Evolutionary conservation across 176 grass and related monocot species (phyloP), one percentile per base, ranked within the genome.

Genomic region (Zoysia pacifica): DNA sequence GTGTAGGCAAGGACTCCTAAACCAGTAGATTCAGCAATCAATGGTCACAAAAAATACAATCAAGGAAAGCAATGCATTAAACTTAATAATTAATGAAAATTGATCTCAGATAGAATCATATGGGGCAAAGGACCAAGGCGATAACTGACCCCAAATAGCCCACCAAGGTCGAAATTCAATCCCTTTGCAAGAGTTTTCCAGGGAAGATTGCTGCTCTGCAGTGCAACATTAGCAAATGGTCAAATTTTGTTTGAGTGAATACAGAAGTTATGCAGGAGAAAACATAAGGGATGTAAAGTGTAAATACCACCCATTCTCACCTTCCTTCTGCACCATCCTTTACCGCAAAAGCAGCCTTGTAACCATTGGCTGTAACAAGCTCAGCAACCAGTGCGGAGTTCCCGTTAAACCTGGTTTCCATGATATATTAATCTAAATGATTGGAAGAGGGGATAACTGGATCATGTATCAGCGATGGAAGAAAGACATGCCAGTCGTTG

Each of bases 241-340:
- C 81, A 87, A 41, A 87, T 77, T 76, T 66, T 71, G n/a, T 71
- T 65, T 64, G 43, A 81, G 44, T 59, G 65, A 62, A 74, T 76
- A 84, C 59, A 82, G 8, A 53, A 67, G 59, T n/a, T 48, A 77
- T 71, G 37, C 56, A 1, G 59, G 18, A 40, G 75, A 0, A 48
- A 83, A 75, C 44, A 60, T 4, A 81, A 80, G 12, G 40, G 61
- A 13, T 39, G 50, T 39, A 78, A 78, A 75, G 53, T 65, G 50
- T 52, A 88, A 76, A 50, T 68, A 99, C 97, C 86, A 80, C 82
- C 97, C 97, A 96, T 89, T 93, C 96, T 74, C 86, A 83, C 76
- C 75, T 44, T 88, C 92, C 96, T 65, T 95, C 96, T 11, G 86
- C 96, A 70, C 96, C 96, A 83, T 95, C 97, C 89, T 91, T 99